Evolutionary conservation across 78 protist genomes (phyloP).

Genomic region (Dictyostelium firmibasis): DNA sequence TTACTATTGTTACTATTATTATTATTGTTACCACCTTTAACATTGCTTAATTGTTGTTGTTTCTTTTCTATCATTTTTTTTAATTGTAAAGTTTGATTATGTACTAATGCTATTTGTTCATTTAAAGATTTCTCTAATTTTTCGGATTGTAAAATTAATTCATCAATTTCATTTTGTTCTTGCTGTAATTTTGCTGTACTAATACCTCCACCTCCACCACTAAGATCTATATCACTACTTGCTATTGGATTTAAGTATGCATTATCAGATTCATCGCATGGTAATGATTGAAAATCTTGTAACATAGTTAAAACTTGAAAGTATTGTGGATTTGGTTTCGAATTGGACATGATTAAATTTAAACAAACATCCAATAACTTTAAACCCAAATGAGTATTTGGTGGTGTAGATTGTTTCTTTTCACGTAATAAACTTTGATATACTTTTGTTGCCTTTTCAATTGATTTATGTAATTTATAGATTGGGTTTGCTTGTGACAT

Average conservation of each 20-base stretch:
- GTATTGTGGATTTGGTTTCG: constrained; percentile 25
- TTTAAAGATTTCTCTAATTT: constrained; percentile 10
- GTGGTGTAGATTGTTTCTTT: constrained; percentile 49
- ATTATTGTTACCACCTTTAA: neutral
- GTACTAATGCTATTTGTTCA: constrained; percentile 12
- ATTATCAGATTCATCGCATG: constrained; percentile 24
- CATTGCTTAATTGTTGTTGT: neutral
- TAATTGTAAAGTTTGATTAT: constrained; percentile 6
- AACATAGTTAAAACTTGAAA: neutral
- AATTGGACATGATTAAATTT: constrained; percentile 29
- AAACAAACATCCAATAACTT: constrained; percentile 39
- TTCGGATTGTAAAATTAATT: neutral
- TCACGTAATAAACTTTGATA: constrained; percentile 52
- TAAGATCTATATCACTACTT: neutral
- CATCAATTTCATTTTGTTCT: constrained; percentile 30
- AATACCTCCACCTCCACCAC: neutral
- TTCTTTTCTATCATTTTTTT: constrained; percentile 10
- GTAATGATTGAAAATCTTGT: constrained; percentile 7
- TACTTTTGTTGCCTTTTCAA: constrained; percentile 61
- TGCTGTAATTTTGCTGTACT: neutral
- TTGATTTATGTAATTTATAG: constrained; percentile 67
- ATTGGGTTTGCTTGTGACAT: constrained; percentile 64
- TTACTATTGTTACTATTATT: neutral
- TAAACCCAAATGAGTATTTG: constrained; percentile 49
- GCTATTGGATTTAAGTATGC: constrained; percentile 8